phyloP scores from a whole-genome alignment of 148 eudicot genomes.

The Euryodendron excelsum region DNA sequence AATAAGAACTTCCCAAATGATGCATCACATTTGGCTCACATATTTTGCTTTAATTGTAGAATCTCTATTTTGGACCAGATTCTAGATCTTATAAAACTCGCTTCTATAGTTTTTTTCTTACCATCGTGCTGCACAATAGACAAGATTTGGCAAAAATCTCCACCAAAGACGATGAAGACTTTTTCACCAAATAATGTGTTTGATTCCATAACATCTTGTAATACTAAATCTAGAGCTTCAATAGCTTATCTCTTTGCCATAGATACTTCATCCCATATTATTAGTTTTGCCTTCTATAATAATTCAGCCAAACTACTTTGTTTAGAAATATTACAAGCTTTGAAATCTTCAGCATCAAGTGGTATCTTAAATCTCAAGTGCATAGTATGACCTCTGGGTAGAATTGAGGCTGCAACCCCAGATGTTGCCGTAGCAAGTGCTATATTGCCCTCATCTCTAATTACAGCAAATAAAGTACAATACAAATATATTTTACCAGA shows the following conservation, averaged over 20 bases:
- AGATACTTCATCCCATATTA: constrained; percentile 2
- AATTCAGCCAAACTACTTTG: constrained; percentile 1
- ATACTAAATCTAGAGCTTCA: neutral
- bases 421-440: neutral
- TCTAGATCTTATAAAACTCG: too few relatives aligned
- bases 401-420: neutral
- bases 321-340: too few relatives aligned
- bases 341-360: neutral
- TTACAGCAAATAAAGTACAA: neutral
- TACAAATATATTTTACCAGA: neutral
- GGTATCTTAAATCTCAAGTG: neutral
- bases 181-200: neutral
- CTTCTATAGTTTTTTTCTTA: too few relatives aligned
- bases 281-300: neutral
- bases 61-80: too few relatives aligned
- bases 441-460: neutral
- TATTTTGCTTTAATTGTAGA: too few relatives aligned
- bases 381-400: neutral
- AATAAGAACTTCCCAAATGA: too few relatives aligned
- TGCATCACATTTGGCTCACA: too few relatives aligned
- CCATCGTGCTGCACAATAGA: neutral
- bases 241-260: neutral
- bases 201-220: neutral
- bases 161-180: too few relatives aligned
- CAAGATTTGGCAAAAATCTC: neutral